Base-by-base conservation (phyloP, 192 early-diverging fungal genomes). In the Fimicolochytrium jonesii region DNA sequence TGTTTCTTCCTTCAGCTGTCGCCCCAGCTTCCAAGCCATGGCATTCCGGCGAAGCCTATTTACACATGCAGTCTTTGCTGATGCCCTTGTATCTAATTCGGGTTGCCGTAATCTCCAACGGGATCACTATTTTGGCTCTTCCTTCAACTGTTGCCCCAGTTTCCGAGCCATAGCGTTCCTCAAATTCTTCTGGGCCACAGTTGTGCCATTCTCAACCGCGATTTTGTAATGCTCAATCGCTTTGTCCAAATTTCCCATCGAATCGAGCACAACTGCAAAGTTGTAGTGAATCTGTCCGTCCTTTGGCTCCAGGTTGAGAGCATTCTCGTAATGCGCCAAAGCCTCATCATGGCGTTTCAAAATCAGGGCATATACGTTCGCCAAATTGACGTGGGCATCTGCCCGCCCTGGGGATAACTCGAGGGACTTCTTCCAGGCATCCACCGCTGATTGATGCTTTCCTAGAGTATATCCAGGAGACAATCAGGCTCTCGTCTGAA, bases 361-460 rank as follows among this genome's bases (percentile, higher is more conserved):
- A 31, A 77, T 67, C 11, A 74, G 34, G 9, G 74, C 72, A 52
- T 83, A 78, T 7, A 78, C 65, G 35, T 86, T 87, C 6, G 86
- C 89, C 34, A 87, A 56, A 60, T 89, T 91, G 52, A 87, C 85
- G 52, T 86, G 84, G 2, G 82, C 86, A 63, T 91, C 89, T 0
- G 80, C 67, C 13, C 76, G 69, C 30, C 59, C 52, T 0, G 83
- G 77, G n/a, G 75, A 71, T 18, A 84, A 46, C 11, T 70, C 69
- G 3, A 91, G 29, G 0, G 87, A 83, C 18, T 74, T 46, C 29
- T 78, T 45, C 82, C 86, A 91, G 17, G 76, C 51, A n/a, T 70
- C 64, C 18, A 85, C 56, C 1, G 87, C 85, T 43, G 72, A 69
- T 20, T 80, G 73, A 30, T 75, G 68, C 22, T 84, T 75, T 22